Conservation (phyloP, 2,329 filamentous ascomycete species). For the Biscogniauxia sp. region DNA sequence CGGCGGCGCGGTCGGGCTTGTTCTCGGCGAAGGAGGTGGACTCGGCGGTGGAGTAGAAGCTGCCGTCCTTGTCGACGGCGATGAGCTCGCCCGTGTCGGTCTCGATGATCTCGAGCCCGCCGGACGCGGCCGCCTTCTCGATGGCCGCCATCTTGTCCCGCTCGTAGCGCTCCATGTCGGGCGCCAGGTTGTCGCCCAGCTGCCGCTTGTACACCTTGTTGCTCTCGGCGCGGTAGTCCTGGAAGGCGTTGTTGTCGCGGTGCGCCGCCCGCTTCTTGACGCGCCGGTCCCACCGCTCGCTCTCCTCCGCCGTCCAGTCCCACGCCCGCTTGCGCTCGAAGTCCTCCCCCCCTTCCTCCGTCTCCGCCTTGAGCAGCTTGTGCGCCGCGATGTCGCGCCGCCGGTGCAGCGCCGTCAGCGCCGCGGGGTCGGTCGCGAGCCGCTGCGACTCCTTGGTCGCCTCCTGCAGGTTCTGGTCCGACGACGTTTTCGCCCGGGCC, state of each 20-base stretch:
- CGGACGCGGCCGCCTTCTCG: conserved; percentile 78
- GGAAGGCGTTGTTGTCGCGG: conserved; percentile 83
- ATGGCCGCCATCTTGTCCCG: conserved; percentile 81
- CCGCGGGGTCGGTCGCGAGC: conserved; percentile 70
- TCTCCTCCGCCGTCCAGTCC: conserved; percentile 98
- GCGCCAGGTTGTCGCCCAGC: conserved; percentile 70
- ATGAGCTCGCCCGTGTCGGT: conserved; percentile 93
- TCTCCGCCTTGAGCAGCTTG: conserved; percentile 90
- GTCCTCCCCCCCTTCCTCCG: conserved; percentile 80
- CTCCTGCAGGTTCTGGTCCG: conserved; percentile 76
- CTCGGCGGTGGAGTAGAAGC: conserved; percentile 87
- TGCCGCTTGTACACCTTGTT: conserved; percentile 94
- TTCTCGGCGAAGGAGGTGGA: conserved; percentile 78
- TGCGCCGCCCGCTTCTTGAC: conserved; percentile 80
- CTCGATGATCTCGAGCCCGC: conserved; percentile 89
- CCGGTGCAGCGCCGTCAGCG: conserved; percentile 76
- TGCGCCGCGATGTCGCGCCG: conserved; percentile 86
- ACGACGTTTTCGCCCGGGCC: conserved; percentile 71
- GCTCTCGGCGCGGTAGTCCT: conserved; percentile 83
- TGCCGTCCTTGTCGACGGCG: conserved; percentile 86
- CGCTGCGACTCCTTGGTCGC: conserved; percentile 81
- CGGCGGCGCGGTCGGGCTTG: conserved; percentile 79
- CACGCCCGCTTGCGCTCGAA: conserved; percentile 97
- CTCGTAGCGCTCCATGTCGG: conserved; percentile 82
- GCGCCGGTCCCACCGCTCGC: conserved; percentile 88